Evolutionary conservation across 2,329 filamentous ascomycete species (phyloP).

Genomic region (Thermoascus crustaceus): DNA sequence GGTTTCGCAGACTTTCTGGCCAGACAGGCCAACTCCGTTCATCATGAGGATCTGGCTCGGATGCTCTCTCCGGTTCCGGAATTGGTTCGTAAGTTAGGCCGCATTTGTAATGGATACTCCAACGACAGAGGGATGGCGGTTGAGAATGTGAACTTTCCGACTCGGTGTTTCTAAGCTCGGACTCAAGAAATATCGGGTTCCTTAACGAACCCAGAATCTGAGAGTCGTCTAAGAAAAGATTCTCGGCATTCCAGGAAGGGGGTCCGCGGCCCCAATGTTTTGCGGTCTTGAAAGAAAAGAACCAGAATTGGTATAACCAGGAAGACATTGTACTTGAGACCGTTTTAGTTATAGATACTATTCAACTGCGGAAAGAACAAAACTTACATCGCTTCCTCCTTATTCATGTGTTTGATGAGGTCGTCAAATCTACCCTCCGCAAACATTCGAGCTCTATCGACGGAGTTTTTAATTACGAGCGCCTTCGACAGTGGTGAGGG

Average conservation of each 20-base stretch:
- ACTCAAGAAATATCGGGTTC: not conserved
- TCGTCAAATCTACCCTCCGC: constrained; percentile 18
- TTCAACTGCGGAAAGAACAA: not conserved
- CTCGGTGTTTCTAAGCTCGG: not conserved
- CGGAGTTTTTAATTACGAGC: constrained; percentile 10
- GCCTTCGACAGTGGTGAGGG: constrained; percentile 16
- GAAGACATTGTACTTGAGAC: constrained; percentile 12
- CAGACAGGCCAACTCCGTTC: not conserved
- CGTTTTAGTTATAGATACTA: not conserved
- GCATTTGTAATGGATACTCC: constrained; percentile 11
- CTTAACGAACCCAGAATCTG: not conserved
- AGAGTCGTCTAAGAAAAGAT: constrained; percentile 9
- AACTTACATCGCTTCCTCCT: constrained; percentile 17
- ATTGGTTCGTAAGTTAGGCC: not conserved
- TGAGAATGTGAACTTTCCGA: not conserved
- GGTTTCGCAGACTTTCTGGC: constrained; percentile 3
- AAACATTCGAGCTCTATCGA: constrained; percentile 20
- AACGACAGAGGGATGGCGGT: constrained; percentile 12
- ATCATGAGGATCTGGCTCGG: too few species aligned
- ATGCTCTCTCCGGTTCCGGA: constrained; percentile 1
- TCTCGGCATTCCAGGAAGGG: constrained; percentile 17
- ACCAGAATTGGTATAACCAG: constrained; percentile 30
- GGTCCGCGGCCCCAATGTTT: constrained; percentile 22
- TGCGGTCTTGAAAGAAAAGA: constrained; percentile 22
- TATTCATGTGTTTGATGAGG: constrained; percentile 17